Evolutionary conservation across 2,329 filamentous ascomycete genomes (phyloP), one percentile per base, ranked within the genome.

Genomic region (Madurella mycetomatis): DNA sequence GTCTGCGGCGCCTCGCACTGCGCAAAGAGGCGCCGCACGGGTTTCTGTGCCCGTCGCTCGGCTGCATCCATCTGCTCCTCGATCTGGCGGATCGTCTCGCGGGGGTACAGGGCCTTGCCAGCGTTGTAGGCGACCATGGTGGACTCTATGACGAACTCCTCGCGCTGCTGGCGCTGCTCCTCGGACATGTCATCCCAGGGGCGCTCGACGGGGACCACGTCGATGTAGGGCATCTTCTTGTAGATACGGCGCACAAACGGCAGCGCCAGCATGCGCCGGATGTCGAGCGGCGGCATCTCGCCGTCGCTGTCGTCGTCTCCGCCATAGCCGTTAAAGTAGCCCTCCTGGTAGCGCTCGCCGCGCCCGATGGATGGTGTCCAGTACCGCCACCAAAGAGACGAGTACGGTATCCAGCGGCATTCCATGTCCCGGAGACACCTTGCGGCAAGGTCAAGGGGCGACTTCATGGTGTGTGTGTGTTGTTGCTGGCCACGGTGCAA

Each of bases 321-420:
- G 15, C 47, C 51, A 40, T 57, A 55, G 41, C 51, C 52, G 17
- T 17, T 5, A 45, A 59, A 59, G 37, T 41, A 53, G 46, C 54
- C 57, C 2, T 56, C 57, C 16, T 52, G 57, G 52, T 57, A 57
- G 13, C 57, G 57, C 1, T 59, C 57, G 31, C 47, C 54, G n/a
- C 41, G 42, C 4, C 34, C 51, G 17, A 59, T 59, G 16, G 19
- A 17, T 12, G 57, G 54, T 2, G 57, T 59, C 51, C 51, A 59
- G 42, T 51, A 25, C 5, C 54, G 34, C 57, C 57, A 59, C 54
- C 54, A 59, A 19, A 57, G 53, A 11, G 50, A 16, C 1, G 51
- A 55, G 48, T 56, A 56, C 2, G 56, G 53, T 12, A 56, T 47
- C 47, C 48, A 51, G 25, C 50, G 51, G 43, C 51, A 25, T 17